Conservation (phyloP, 2,329 filamentous ascomycete species). For the Rhinocladiella similis region DNA sequence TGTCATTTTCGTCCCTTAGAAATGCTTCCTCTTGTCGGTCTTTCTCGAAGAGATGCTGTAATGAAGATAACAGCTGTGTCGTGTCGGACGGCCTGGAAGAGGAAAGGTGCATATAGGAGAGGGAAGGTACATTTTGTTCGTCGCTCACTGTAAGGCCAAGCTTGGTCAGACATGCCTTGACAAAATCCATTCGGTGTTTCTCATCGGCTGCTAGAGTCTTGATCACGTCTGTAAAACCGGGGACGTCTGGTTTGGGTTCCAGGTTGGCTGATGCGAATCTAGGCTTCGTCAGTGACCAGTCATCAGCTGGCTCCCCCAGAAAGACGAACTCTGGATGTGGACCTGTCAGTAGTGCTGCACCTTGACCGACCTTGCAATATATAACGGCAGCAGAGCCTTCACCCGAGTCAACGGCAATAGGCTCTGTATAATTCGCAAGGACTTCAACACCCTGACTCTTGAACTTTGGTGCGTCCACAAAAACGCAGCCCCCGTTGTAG, state of each 20-base stretch:
- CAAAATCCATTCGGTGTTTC: constrained; percentile 67
- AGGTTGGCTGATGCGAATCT: constrained; percentile 85
- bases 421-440: constrained; percentile 75
- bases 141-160: constrained; percentile 77
- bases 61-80: constrained; percentile 65
- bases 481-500: constrained; percentile 93
- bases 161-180: constrained; percentile 77
- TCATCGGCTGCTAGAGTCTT: constrained; percentile 69
- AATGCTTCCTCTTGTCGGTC: constrained; percentile 67
- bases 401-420: constrained; percentile 74
- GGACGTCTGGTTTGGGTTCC: constrained; percentile 63
- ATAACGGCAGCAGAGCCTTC: constrained; percentile 75
- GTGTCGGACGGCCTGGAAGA: constrained; percentile 65
- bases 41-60: constrained; percentile 65
- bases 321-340: constrained; percentile 82
- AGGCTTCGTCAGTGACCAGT: constrained; percentile 29
- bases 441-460: constrained; percentile 70
- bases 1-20: constrained; percentile 79
- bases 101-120: constrained; percentile 82
- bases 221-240: constrained; percentile 70
- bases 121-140: constrained; percentile 70
- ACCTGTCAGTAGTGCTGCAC: constrained; percentile 76
- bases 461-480: constrained; percentile 72
- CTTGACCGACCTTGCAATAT: constrained; percentile 78
- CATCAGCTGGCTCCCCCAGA: constrained; percentile 18